Conservation (phyloP, 139 green algal species). For the Micractinium conductrix region DNA sequence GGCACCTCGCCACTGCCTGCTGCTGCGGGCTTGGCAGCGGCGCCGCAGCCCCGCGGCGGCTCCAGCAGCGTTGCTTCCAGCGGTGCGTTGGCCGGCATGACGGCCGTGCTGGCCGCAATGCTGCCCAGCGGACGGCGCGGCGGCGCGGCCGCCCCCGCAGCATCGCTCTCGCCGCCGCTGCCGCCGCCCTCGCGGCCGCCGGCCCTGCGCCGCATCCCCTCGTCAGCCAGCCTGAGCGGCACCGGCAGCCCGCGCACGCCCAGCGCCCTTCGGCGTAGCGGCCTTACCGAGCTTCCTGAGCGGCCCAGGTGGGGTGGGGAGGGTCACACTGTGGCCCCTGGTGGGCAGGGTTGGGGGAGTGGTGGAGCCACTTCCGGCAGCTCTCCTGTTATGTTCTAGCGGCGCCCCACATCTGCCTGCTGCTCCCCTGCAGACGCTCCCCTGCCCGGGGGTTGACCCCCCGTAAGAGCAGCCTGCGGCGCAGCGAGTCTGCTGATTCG, state of each 20-base stretch:
- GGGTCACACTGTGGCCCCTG: neutral
- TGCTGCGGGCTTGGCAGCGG: neutral
- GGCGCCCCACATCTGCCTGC: neutral
- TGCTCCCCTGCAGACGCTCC: neutral
- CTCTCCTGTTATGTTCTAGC: neutral
- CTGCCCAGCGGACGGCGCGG: neutral
- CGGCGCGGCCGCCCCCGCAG: neutral
- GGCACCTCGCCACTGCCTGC: neutral
- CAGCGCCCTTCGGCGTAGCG: neutral
- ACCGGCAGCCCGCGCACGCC: slow-evolving; percentile 4
- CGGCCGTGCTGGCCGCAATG: neutral
- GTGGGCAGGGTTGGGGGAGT: neutral
- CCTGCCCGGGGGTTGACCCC: slow-evolving; percentile 5
- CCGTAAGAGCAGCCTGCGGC: slow-evolving; percentile 34
- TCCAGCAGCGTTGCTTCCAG: neutral
- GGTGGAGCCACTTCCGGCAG: neutral
- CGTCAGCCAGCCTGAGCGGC: neutral
- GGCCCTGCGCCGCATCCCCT: neutral
- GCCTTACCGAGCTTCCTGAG: slow-evolving; percentile 12
- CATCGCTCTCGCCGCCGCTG: neutral
- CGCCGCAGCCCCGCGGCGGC: neutral
- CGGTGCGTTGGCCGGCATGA: neutral
- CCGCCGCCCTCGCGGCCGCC: neutral
- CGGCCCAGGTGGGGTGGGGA: slow-evolving; percentile 1
- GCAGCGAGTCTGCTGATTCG: slow-evolving; percentile 1